Conservation (phyloP, 2,329 filamentous ascomycete genomes). For the Aspergillus floridensis region DNA sequence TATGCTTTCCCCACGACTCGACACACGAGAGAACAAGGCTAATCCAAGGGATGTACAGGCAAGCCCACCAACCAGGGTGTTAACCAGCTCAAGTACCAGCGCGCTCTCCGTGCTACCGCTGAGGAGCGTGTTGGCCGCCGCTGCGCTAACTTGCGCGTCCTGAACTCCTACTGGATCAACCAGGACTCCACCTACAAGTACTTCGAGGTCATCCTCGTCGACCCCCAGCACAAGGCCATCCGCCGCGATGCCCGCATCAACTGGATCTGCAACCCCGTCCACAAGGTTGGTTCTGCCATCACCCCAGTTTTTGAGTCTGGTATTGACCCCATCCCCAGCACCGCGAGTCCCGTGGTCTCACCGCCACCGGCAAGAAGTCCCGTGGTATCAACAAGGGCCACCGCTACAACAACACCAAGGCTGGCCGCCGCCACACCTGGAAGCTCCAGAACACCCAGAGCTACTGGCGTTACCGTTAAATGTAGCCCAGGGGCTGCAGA, state of each 20-base stretch:
- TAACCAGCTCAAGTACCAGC: conserved; percentile 99
- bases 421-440: conserved; percentile 99
- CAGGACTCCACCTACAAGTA: conserved; percentile 99
- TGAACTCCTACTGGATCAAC: conserved; percentile 99
- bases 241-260: conserved; percentile 98
- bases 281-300: conserved; percentile 63
- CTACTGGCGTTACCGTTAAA: conserved; percentile 92
- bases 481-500: conserved; percentile 26
- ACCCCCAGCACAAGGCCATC: conserved; percentile 99
- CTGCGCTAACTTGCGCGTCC: conserved; percentile 97
- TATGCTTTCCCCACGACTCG: conserved; percentile 49
- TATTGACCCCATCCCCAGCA: conserved; percentile 55
- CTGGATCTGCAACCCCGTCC: conserved; percentile 99
- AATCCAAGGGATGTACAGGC: conserved; percentile 57
- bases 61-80: conserved; percentile 99
- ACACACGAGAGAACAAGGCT: conserved; percentile 9
- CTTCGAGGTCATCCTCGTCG: conserved; percentile 99
- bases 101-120: conserved; percentile 93
- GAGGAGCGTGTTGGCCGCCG: conserved; percentile 99
- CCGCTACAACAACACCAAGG: conserved; percentile 97
- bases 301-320: not conserved
- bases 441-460: conserved; percentile 99
- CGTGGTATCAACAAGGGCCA: conserved; percentile 99
- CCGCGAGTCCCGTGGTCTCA: conserved; percentile 96
- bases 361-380: conserved; percentile 98